A percentile compares a stretch with the other conserved stretches of the same genome.
These are phyloP conservation scores for Cordyceps farinosa DNA, from an alignment of 2,329 filamentous ascomycete genomes.

Conservation along the genomic window DNA sequence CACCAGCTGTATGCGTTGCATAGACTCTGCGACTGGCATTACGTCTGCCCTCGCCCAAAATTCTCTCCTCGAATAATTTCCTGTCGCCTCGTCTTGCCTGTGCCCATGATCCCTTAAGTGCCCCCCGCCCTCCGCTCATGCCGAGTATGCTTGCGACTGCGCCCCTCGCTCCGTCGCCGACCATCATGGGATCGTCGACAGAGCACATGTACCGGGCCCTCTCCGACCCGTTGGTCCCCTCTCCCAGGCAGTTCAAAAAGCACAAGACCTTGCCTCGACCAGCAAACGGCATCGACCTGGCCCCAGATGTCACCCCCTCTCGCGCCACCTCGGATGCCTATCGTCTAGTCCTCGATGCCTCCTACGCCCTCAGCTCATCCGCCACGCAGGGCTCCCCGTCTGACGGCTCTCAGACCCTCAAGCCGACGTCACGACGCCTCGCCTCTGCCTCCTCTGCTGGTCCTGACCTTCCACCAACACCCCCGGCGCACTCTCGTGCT, in stretches of 20 bases:
- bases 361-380: constrained; percentile 20
- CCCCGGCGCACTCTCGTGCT: constrained; percentile 57
- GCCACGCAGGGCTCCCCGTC: constrained; percentile 31
- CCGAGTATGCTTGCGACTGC: constrained; percentile 29
- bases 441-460: constrained; percentile 31
- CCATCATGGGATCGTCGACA: constrained; percentile 32
- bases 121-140: constrained; percentile 8
- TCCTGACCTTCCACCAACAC: constrained; percentile 58
- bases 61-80: background rate
- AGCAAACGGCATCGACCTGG: constrained; percentile 25
- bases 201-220: constrained; percentile 28
- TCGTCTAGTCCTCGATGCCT: constrained; percentile 29
- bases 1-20: background rate
- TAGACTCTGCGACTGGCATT: background rate
- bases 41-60: background rate
- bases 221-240: constrained; percentile 24
- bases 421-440: constrained; percentile 41
- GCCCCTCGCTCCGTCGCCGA: constrained; percentile 28
- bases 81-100: background rate
- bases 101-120: constrained; percentile 3
- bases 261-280: constrained; percentile 44
- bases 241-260: constrained; percentile 42
- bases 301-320: constrained; percentile 24
- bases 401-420: constrained; percentile 38
- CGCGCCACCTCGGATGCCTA: constrained; percentile 22